These are phyloP conservation scores for Suillus clintonianus DNA, from an alignment of 768 basidiomycete genomes.

Conservation along the genomic window DNA sequence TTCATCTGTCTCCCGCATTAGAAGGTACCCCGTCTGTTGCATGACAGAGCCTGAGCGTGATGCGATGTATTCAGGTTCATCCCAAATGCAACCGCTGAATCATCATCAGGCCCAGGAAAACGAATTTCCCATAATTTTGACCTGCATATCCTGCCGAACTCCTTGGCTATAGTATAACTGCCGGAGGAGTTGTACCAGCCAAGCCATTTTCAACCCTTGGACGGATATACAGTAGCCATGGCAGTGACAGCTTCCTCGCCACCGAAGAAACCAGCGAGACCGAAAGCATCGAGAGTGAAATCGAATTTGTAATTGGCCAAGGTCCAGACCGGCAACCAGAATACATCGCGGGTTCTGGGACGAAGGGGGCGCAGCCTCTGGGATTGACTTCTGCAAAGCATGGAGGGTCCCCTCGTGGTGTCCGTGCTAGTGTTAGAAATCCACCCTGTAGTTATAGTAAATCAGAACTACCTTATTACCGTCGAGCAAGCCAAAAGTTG, in stretches of 20 bases:
- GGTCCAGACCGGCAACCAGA: not conserved
- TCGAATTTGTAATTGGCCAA: slow-evolving; percentile 8
- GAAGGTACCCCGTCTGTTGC: too few species aligned
- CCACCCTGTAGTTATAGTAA: not conserved
- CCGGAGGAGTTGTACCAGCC: slow-evolving; percentile 40
- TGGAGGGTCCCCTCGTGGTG: not conserved
- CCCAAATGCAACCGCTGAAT: slow-evolving; percentile 24
- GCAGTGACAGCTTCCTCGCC: slow-evolving; percentile 34
- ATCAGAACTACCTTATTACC: not conserved
- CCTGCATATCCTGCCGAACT: slow-evolving; percentile 26
- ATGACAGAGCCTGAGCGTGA: slow-evolving; percentile 22
- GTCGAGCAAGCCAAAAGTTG: not conserved
- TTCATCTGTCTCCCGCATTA: too few species aligned
- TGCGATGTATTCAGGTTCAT: slow-evolving; percentile 26
- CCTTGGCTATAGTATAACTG: slow-evolving; percentile 29
- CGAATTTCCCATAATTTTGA: slow-evolving; percentile 26
- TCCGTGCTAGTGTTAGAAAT: not conserved
- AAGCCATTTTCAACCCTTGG: slow-evolving; percentile 29
- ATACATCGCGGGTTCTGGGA: not conserved
- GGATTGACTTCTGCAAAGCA: too few species aligned
- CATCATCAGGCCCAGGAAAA: slow-evolving; percentile 22
- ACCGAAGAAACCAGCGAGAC: slow-evolving; percentile 36
- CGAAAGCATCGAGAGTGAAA: slow-evolving; percentile 28
- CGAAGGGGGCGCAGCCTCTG: not conserved
- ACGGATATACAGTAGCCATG: slow-evolving; percentile 30